A percentile compares a stretch with the other conserved stretches of the same genome.
These are phyloP conservation scores for Leccinellum luteum DNA, from an alignment of 768 basidiomycete species.

Conservation along the genomic window DNA sequence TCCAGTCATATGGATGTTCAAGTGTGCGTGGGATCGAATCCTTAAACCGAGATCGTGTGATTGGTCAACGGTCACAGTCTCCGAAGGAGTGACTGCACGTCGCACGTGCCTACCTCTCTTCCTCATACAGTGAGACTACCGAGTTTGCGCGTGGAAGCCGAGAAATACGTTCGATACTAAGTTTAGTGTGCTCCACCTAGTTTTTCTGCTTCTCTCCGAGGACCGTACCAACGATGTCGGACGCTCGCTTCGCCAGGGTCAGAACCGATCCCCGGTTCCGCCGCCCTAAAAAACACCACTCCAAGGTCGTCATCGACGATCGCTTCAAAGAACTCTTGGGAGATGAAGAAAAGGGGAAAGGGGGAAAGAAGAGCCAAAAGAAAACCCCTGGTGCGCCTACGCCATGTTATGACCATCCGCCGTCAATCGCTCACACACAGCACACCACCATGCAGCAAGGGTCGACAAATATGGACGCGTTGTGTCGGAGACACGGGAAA, in stretches of 20 bases:
- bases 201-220: background rate
- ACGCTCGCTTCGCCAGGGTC: conserved; percentile 85
- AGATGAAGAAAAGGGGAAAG: conserved; percentile 39
- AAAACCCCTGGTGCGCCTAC: conserved; percentile 11
- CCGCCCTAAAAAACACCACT: conserved; percentile 70
- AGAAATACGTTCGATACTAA: background rate
- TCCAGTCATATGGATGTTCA: no score
- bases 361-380: conserved; percentile 32
- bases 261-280: conserved; percentile 93
- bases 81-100: no score
- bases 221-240: conserved; percentile 46
- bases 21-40: no score
- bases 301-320: conserved; percentile 87
- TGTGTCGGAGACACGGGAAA: conserved; percentile 63
- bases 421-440: background rate
- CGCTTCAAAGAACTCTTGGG: conserved; percentile 83
- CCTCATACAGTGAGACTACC: background rate
- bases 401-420: background rate
- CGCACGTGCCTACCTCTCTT: background rate
- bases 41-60: no score
- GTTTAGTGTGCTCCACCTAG: background rate
- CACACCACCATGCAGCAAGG: conserved; percentile 35
- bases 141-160: background rate
- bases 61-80: no score
- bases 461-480: conserved; percentile 91